Conservation (phyloP, 768 basidiomycete genomes). For the Epithele typhae region DNA sequence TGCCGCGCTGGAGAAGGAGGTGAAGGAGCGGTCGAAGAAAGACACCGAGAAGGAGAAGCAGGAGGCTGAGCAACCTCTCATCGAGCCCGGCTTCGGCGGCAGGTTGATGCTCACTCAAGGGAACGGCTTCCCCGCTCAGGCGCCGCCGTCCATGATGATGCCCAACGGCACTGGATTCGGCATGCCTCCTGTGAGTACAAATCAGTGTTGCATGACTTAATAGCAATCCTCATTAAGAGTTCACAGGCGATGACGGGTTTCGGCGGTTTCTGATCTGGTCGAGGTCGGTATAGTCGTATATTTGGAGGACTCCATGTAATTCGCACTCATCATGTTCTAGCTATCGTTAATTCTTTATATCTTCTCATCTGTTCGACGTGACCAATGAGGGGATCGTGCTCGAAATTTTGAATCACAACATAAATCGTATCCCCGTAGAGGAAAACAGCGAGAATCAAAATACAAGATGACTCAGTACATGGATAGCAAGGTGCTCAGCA, state of each 20-base stretch:
- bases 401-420: not conserved
- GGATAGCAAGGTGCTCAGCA: no score
- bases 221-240: conserved; percentile 2
- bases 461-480: no score
- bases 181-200: conserved; percentile 61
- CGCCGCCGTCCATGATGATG: conserved; percentile 53
- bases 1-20: conserved; percentile 74
- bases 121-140: conserved; percentile 60
- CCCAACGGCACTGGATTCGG: conserved; percentile 52
- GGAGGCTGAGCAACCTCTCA: conserved; percentile 82
- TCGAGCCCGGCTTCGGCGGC: conserved; percentile 75
- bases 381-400: no score
- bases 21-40: conserved; percentile 83
- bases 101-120: conserved; percentile 72
- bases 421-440: no score
- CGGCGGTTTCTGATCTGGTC: conserved; percentile 33
- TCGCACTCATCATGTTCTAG: conserved; percentile 14
- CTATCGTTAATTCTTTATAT: conserved; percentile 15
- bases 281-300: conserved; percentile 15
- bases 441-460: not conserved
- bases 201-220: no score
- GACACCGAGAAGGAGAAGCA: conserved; percentile 85
- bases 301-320: conserved; percentile 17
- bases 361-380: conserved; percentile 1
- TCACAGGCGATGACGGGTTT: conserved; percentile 63